Evolutionary conservation across 2,329 filamentous ascomycete genomes (phyloP).

Genomic region (Aspergillus sp.): DNA sequence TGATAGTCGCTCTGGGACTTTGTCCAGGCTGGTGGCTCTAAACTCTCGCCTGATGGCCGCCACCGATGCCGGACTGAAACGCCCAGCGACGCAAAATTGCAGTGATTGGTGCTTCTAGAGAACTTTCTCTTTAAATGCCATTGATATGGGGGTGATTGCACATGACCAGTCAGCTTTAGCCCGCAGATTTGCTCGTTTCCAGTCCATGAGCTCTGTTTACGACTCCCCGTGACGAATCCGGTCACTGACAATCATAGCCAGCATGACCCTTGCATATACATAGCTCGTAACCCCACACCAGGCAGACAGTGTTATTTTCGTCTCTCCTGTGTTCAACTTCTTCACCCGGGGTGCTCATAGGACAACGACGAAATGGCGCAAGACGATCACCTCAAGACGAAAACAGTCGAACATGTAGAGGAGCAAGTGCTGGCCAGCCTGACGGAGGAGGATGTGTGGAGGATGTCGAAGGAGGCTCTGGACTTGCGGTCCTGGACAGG

Average conservation of each 20-base stretch:
- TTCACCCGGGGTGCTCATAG: background rate
- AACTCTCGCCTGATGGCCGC: too few species aligned
- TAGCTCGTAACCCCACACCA: background rate
- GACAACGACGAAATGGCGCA: background rate
- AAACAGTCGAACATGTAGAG: slow-evolving; percentile 33
- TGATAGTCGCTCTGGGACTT: too few species aligned
- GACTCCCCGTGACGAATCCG: background rate
- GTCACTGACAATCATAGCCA: background rate
- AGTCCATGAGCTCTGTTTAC: background rate
- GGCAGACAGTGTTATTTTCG: background rate
- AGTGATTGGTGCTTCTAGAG: too few species aligned
- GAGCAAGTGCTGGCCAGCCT: slow-evolving; percentile 46
- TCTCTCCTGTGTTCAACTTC: background rate
- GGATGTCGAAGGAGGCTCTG: slow-evolving; percentile 42
- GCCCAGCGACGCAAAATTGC: background rate
- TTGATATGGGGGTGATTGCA: too few species aligned
- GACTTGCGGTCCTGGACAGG: slow-evolving; percentile 41
- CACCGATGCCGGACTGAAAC: too few species aligned
- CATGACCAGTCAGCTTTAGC: background rate
- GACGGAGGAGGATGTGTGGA: slow-evolving; percentile 47
- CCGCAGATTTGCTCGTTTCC: background rate
- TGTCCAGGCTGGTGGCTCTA: too few species aligned
- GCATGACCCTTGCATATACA: background rate
- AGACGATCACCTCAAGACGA: slow-evolving; percentile 2
- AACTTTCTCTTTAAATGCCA: too few species aligned